Percentiles rank a stretch among this genome's conserved stretches.
These are phyloP conservation scores for Myotisia sp. DNA, from an alignment of 2,329 filamentous ascomycete genomes.

Conservation along the genomic window DNA sequence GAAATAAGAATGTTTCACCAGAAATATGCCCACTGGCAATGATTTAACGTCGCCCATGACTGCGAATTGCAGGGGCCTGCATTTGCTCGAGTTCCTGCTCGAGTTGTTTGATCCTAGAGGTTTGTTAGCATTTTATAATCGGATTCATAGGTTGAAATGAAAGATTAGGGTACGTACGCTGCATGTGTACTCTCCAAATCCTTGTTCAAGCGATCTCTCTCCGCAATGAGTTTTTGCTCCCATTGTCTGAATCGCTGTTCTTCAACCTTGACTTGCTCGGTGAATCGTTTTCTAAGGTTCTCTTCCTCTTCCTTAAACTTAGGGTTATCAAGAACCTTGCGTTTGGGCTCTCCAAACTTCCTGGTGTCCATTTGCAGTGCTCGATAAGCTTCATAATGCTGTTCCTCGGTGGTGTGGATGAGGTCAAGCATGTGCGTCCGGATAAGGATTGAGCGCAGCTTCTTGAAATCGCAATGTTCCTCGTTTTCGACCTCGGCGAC, in stretches of 20 bases:
- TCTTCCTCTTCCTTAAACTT: constrained; percentile 99
- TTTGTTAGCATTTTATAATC: constrained; percentile 17
- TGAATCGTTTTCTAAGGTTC: constrained; percentile 95
- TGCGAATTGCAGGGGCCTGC: constrained; percentile 80
- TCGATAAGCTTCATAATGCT: constrained; percentile 98
- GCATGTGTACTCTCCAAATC: constrained; percentile 96
- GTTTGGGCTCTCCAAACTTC: constrained; percentile 95
- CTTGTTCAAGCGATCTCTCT: constrained; percentile 99
- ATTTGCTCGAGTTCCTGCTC: constrained; percentile 86
- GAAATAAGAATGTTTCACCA: constrained; percentile 3
- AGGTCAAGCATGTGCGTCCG: constrained; percentile 99
- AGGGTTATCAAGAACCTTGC: constrained; percentile 97
- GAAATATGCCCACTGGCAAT: background rate
- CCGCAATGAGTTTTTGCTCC: constrained; percentile 99
- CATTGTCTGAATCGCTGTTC: constrained; percentile 98
- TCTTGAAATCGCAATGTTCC: constrained; percentile 99
- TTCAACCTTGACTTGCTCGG: constrained; percentile 99
- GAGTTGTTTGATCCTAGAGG: constrained; percentile 35
- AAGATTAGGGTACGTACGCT: constrained; percentile 32
- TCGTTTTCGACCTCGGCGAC: constrained; percentile 99
- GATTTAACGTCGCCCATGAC: constrained; percentile 73
- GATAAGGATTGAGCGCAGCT: constrained; percentile 95
- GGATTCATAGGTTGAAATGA: background rate
- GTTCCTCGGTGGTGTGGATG: constrained; percentile 98
- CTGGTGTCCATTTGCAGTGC: constrained; percentile 99